Base-by-base conservation (phyloP, 2,329 filamentous ascomycete species). In the Rachicladosporium sp. region DNA sequence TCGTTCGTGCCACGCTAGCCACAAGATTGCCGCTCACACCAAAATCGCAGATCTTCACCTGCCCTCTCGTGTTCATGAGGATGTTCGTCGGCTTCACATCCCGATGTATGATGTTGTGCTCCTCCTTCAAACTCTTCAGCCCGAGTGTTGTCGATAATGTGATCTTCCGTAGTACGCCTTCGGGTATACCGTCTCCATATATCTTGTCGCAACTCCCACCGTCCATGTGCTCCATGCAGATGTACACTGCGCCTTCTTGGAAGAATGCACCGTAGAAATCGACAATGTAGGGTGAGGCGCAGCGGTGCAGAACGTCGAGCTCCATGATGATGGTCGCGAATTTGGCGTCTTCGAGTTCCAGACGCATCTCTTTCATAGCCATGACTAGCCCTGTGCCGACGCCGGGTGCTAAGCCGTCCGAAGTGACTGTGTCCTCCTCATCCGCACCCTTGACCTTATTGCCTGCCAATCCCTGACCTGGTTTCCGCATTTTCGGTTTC, bases 81-180 rank as follows among this genome's bases (percentile, higher is more conserved):
- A 98, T 95, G 54, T 98, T 98, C n/a, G 91, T 98, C 2, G 91
- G 91, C 62, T 98, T 98, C 48, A 98, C 91, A 57, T 98, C 91
- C 48, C 91, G 81, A 59, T 98, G 91, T 49, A 98, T 98, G 62
- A 98, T 98, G 64, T 94, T 96, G 68, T 98, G 91, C 45, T 95
- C 87, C 46, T 98, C 91, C 61, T 98, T 98, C 44, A 98, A 66
- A 12, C 80, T 79, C 66, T 93, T 96, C 46, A 98, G 69, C 1
- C 91, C 91, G 73, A 88, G 84, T 5, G 91, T 78, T 1, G 91
- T 95, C 12, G 83, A 81, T 47, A 91, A 76, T 0, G 89, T 87
- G 47, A 98, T 91, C 60, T 95, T 96, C 40, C 80, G 78, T 37
- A 98, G 66, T 0, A 98, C 80, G 32, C 75, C 76, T 59, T 98